Conservation (phyloP, 352 stramenopile genomes). For the Globisporangium ultimum region DNA sequence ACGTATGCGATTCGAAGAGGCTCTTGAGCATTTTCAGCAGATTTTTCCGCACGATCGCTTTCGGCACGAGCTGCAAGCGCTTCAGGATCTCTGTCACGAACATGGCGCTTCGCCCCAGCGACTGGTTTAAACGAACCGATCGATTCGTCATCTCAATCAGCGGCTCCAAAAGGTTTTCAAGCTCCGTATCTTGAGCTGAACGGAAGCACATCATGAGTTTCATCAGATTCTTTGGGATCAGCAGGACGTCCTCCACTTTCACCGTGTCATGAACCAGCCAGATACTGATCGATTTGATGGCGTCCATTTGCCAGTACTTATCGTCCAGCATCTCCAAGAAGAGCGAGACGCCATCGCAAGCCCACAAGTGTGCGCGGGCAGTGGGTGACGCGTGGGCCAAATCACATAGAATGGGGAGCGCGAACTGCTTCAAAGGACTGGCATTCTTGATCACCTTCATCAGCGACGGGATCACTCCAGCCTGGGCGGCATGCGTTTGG, state of each 20-base stretch:
- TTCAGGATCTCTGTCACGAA: conserved; percentile 85
- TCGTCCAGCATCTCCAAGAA: conserved; percentile 88
- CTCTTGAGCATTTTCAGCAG: conserved; percentile 91
- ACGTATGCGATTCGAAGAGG: conserved; percentile 86
- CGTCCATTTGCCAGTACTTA: conserved; percentile 89
- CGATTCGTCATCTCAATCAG: conserved; percentile 73
- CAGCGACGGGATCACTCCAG: conserved; percentile 89
- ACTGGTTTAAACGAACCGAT: conserved; percentile 71
- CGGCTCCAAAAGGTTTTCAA: conserved; percentile 76
- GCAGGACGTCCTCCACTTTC: conserved; percentile 81
- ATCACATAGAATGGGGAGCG: conserved; percentile 90
- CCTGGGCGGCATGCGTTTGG: conserved; percentile 85
- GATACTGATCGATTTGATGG: conserved; percentile 84
- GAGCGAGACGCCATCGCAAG: conserved; percentile 72
- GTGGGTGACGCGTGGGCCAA: conserved; percentile 87
- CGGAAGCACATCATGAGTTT: conserved; percentile 71
- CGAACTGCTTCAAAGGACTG: conserved; percentile 91
- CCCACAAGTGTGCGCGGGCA: conserved; percentile 83
- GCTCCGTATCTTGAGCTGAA: conserved; percentile 55
- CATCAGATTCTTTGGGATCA: conserved; percentile 60
- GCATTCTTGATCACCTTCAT: conserved; percentile 79
- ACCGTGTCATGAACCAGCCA: conserved; percentile 83
- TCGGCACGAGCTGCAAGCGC: conserved; percentile 72
- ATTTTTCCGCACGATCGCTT: conserved; percentile 89
- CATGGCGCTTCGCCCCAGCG: conserved; percentile 71